Percentiles rank a stretch among this genome's conserved stretches.
Conservation (phyloP, 2,329 filamentous ascomycete species). For the Phoma sp. region DNA sequence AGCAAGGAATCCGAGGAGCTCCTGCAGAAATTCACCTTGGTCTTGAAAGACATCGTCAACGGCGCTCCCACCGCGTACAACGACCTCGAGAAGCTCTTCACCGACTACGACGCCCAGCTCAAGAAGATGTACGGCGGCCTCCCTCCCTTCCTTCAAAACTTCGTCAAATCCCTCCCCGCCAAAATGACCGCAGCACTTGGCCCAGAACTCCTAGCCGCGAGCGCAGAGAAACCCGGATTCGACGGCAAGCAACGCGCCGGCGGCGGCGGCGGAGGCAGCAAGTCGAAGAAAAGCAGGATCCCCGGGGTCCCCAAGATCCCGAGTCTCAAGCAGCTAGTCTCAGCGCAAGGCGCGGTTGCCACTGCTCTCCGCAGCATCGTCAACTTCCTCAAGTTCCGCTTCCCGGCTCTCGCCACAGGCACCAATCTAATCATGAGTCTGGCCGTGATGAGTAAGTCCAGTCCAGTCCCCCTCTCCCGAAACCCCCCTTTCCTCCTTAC, state of each 20-base stretch:
- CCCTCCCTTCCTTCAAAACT: slow-evolving; percentile 79
- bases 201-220: slow-evolving; percentile 81
- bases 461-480: not conserved
- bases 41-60: slow-evolving; percentile 90
- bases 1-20: slow-evolving; percentile 84
- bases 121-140: slow-evolving; percentile 70
- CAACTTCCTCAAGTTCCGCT: slow-evolving; percentile 82
- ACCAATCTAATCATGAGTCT: slow-evolving; percentile 92
- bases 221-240: slow-evolving; percentile 68
- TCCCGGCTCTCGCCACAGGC: slow-evolving; percentile 83
- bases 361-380: slow-evolving; percentile 89
- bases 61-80: slow-evolving; percentile 92
- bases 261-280: slow-evolving; percentile 18
- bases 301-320: slow-evolving; percentile 63
- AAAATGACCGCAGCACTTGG: slow-evolving; percentile 78
- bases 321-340: slow-evolving; percentile 78
- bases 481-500: too few relatives aligned
- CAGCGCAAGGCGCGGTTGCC: slow-evolving; percentile 84
- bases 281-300: slow-evolving; percentile 61
- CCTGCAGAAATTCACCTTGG: slow-evolving; percentile 81
- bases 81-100: slow-evolving; percentile 76
- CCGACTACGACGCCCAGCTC: slow-evolving; percentile 67
- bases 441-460: slow-evolving; percentile 77
- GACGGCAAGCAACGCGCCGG: slow-evolving; percentile 47
- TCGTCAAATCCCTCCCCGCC: slow-evolving; percentile 82